phyloP scores from a whole-genome alignment of 1,284 basidiomycete genomes.

The Moniliophthora roreri region DNA sequence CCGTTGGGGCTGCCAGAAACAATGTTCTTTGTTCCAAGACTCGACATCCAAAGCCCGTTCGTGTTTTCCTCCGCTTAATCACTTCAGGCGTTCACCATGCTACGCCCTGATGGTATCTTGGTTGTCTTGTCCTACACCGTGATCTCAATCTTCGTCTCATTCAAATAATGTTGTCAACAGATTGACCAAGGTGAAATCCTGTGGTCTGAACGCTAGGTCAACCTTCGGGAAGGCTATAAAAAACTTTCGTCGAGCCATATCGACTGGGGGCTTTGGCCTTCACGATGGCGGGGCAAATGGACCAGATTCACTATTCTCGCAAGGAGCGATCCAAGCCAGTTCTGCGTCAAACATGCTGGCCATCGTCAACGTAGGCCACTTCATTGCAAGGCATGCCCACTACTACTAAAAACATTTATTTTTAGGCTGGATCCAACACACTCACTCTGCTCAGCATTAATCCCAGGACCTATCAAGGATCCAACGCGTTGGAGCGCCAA shows the following conservation, averaged over 20 bases:
- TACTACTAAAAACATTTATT: neutral
- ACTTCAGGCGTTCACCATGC: too few relatives aligned
- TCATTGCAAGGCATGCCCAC: neutral
- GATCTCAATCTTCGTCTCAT: too few relatives aligned
- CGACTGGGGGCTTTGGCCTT: constrained; percentile 38
- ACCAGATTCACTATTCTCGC: constrained; percentile 47
- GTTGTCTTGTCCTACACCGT: too few relatives aligned
- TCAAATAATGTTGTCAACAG: too few relatives aligned
- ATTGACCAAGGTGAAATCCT: too few relatives aligned
- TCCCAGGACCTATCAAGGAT: constrained; percentile 37
- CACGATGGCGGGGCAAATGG: constrained; percentile 32
- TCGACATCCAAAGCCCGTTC: too few relatives aligned
- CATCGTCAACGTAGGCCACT: constrained; percentile 39
- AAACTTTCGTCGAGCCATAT: constrained; percentile 32
- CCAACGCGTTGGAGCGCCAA: constrained; percentile 38
- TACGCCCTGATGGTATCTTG: too few relatives aligned
- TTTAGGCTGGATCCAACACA: constrained; percentile 47
- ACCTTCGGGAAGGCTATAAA: constrained; percentile 14
- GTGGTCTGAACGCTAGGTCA: neutral
- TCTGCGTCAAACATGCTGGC: constrained; percentile 39
- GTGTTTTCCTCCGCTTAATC: too few relatives aligned
- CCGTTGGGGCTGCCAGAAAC: too few relatives aligned
- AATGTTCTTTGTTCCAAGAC: too few relatives aligned
- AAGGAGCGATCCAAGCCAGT: constrained; percentile 44
- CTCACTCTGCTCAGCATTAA: constrained; percentile 45